Base-by-base conservation (phyloP, 176 grass and related monocot genomes). In the Saccharum officinarum region DNA sequence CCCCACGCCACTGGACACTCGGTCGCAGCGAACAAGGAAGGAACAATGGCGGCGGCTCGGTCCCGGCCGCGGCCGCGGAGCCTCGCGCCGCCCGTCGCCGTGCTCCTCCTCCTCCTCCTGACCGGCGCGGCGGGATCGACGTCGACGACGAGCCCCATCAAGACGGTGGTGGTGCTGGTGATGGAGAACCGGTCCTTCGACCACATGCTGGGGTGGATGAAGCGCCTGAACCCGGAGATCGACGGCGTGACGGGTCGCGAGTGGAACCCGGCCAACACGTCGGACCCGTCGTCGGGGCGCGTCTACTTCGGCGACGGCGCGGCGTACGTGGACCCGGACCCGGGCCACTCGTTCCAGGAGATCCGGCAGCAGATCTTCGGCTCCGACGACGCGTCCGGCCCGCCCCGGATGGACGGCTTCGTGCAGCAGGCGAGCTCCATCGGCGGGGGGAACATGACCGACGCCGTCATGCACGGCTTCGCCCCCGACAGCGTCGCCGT, bases 191-290 rank as follows among this genome's bases (percentile, higher is more conserved):
- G 96, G 0, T 98, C 96, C 3, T 98, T 98, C 89, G 96, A 98
- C 89, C 96, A 98, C 91, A 98, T 98, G 96, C 93, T 98, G 44
- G 96, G 96, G 8, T 98, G 96, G 96, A 95, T 95, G 96, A 98
- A 94, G 93, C 81, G 79, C 0, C 90, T 95, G 11, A 98, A 95
- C 84, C 91, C 91, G 20, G 89, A 77, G 57, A 98, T 98, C 89
- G 87, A 98, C 57, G 96, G 96, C 37, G 93, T 95, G 18, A 92
- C 91, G 0, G 96, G 96, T 3, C 18, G 23, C 0, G 96, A 98
- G 70, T 95, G 91, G 96, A 98, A 98, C 92, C 91, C 90, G 0
- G 23, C 82, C 3, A 94, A 85, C 63, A 36, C 81, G 5, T 37
- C 86, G 46, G 91, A 94, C 78, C 88, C 93, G 28, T 20, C 87